These are phyloP conservation scores for Aspergillus persii DNA, from an alignment of 2,329 filamentous ascomycete genomes.

Conservation along the genomic window DNA sequence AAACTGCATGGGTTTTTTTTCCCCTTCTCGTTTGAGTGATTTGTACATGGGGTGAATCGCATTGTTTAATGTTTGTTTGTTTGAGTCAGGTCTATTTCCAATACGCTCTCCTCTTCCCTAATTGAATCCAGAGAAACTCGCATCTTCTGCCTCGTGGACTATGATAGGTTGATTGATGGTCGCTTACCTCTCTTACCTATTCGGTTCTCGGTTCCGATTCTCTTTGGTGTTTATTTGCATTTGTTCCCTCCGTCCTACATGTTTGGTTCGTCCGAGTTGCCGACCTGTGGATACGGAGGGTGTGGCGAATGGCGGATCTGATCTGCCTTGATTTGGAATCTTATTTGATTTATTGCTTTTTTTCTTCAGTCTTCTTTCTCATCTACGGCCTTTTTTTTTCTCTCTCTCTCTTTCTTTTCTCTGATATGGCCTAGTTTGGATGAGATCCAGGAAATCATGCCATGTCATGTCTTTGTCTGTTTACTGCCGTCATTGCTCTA, in stretches of 20 bases:
- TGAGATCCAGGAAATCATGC: background rate
- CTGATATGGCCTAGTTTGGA: background rate
- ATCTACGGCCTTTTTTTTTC: constrained; percentile 5
- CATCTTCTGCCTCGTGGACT: background rate
- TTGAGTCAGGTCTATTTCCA: background rate
- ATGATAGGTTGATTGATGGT: background rate
- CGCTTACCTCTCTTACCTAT: background rate
- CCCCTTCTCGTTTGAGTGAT: constrained; percentile 11
- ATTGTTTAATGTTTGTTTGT: constrained; percentile 9
- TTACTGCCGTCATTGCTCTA: background rate
- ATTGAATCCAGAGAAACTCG: background rate
- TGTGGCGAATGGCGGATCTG: constrained; percentile 1
- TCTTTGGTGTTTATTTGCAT: background rate
- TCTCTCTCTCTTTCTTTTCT: background rate
- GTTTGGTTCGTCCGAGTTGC: background rate
- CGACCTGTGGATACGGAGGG: too few relatives aligned
- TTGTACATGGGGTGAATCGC: constrained; percentile 7
- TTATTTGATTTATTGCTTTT: background rate
- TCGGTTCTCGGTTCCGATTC: background rate
- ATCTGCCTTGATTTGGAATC: background rate
- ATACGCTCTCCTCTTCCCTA: constrained; percentile 1
- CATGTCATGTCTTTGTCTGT: background rate
- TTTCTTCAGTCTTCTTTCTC: background rate
- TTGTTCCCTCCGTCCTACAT: background rate
- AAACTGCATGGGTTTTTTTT: constrained; percentile 25